Evolutionary conservation across 2,329 filamentous ascomycete genomes (phyloP).

Genomic region (Ceratocystis cubensis): DNA sequence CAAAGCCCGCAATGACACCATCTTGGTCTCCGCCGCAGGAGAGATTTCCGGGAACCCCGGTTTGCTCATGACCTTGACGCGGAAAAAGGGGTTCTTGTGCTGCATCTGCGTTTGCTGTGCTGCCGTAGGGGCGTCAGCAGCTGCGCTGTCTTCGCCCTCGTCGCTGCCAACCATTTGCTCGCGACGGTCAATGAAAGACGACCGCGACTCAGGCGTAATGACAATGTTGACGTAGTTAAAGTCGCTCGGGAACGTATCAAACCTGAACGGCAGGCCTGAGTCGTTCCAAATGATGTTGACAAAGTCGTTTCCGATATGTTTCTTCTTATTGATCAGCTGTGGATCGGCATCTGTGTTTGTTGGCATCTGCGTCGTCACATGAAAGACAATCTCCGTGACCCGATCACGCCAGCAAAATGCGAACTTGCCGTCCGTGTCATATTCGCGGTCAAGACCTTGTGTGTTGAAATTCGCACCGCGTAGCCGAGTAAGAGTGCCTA

Average conservation of each 20-base stretch:
- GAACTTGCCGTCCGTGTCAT: conserved; percentile 71
- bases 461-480: conserved; percentile 82
- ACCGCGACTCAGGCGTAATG: conserved; percentile 73
- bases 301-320: conserved; percentile 92
- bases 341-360: conserved; percentile 67
- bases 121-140: neutral
- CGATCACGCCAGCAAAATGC: conserved; percentile 91
- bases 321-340: conserved; percentile 72
- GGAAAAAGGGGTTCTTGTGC: conserved; percentile 53
- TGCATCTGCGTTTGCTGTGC: conserved; percentile 14
- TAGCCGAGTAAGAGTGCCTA: conserved; percentile 71
- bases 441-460: conserved; percentile 70
- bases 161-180: conserved; percentile 27
- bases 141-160: neutral
- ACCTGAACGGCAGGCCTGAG: conserved; percentile 76
- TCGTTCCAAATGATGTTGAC: conserved; percentile 98
- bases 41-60: conserved; percentile 85
- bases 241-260: conserved; percentile 83
- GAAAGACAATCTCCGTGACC: conserved; percentile 89
- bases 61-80: conserved; percentile 78
- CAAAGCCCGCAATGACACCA: conserved; percentile 70
- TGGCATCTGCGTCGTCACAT: conserved; percentile 95
- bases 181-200: conserved; percentile 58
- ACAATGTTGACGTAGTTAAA: conserved; percentile 98
- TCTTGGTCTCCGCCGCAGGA: conserved; percentile 76